Evolutionary conservation across 352 stramenopile genomes (phyloP), one percentile per base, ranked within the genome.

Genomic region (Pythium folliculosum): DNA sequence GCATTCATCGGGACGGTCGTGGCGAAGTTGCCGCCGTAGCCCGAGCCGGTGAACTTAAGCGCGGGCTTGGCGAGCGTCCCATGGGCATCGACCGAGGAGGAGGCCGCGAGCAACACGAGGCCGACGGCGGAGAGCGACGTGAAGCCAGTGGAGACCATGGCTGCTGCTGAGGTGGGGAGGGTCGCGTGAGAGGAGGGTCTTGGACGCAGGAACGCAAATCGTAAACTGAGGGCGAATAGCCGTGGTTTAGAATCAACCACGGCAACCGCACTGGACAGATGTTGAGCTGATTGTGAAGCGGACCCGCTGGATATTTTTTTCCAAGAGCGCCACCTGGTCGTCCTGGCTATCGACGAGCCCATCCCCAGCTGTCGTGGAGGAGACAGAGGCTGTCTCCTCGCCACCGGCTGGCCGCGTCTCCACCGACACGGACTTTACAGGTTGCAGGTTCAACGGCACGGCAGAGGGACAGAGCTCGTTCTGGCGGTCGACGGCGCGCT

Each of bases 21-120:
- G 14, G 52, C 45, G 43, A 62, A 68, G 52, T 57, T 38, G 5
- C 52, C 61, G 22, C 30, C 52, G 61, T 68, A 62, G 21, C 17
- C 52, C 13, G 51, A 32, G 21, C 61, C 44, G 0, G 40, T 68
- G 52, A 62, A 62, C 30, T 48, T 68, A 27, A 56, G 61, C 1
- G 14, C 40, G 1, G 52, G 61, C 32, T 68, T 61, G 52, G 52
- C 22, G 52, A 68, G 40, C 52, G 44, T 56, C 22, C 61, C 61
- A 43, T 68, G 61, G 52, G 61, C 43, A 8, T 62, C 52, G 16
- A 48, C 49, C 8, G 17, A 22, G 2, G 37, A 21, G 21, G 40
- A 23, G 13, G 48, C 12, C 19, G 37, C 32, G 19, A 58, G 14
- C 6, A 43, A 10, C 6, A 37, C 25, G 49, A 40, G 3, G 10